These are phyloP conservation scores for Pleomassaria siparia DNA, from an alignment of 2,329 filamentous ascomycete species.

Conservation along the genomic window DNA sequence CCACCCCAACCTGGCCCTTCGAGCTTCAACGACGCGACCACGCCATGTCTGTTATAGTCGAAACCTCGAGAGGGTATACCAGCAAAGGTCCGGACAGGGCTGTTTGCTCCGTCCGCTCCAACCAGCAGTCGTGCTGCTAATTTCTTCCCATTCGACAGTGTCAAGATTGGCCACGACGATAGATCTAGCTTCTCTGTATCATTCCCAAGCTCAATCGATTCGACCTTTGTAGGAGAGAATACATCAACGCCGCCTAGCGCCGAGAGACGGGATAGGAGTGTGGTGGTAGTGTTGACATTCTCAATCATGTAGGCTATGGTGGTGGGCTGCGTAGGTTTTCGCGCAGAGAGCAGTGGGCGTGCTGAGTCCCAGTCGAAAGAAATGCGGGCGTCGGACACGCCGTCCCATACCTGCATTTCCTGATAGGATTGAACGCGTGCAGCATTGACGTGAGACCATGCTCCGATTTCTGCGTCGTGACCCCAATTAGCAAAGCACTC, in stretches of 20 bases:
- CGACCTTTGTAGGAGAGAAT: constrained; percentile 76
- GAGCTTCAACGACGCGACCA: constrained; percentile 84
- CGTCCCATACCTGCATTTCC: constrained; percentile 99
- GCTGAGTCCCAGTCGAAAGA: constrained; percentile 75
- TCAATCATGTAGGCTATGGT: constrained; percentile 96
- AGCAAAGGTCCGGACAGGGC: constrained; percentile 86
- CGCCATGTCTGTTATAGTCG: constrained; percentile 88
- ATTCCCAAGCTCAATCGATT: constrained; percentile 74
- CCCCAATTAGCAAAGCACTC: not conserved
- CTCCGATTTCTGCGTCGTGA: constrained; percentile 64
- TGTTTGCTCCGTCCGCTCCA: constrained; percentile 93
- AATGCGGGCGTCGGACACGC: constrained; percentile 81
- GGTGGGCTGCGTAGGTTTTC: constrained; percentile 48
- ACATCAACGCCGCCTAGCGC: constrained; percentile 68
- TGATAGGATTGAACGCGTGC: constrained; percentile 83
- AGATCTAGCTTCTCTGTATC: constrained; percentile 70
- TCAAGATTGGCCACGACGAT: constrained; percentile 83
- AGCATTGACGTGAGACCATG: constrained; percentile 75
- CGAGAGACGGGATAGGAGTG: constrained; percentile 70
- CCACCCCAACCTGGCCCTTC: constrained; percentile 52
- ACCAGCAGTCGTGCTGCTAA: constrained; percentile 83
- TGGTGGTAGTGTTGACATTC: constrained; percentile 84
- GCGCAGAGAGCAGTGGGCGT: constrained; percentile 37
- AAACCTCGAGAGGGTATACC: constrained; percentile 84
- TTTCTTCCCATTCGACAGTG: constrained; percentile 65